Evolutionary conservation across 1,139 yeast genomes (phyloP).

Genomic region (Candida sanyaensis): DNA sequence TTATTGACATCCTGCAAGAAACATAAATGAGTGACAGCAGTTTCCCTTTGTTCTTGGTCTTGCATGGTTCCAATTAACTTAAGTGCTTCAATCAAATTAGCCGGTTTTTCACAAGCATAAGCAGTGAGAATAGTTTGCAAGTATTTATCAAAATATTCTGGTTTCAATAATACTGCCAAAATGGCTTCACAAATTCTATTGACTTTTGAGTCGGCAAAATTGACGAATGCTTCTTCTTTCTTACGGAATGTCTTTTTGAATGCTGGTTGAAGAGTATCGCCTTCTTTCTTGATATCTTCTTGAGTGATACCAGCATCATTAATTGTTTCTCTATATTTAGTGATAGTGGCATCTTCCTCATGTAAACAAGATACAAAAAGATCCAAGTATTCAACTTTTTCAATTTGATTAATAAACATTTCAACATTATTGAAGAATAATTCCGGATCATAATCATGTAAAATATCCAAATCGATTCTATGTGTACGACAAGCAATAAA

Average conservation of each 20-base stretch:
- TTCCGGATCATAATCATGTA: constrained; percentile 83
- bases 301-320: constrained; percentile 21
- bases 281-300: constrained; percentile 12
- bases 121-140: constrained; percentile 86
- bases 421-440: constrained; percentile 66
- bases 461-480: constrained; percentile 84
- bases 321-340: constrained; percentile 80
- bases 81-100: constrained; percentile 78
- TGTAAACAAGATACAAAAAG: constrained; percentile 82
- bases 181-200: constrained; percentile 77
- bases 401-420: constrained; percentile 70
- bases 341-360: constrained; percentile 82
- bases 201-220: constrained; percentile 58
- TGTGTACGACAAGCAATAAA: constrained; percentile 85
- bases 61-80: constrained; percentile 54
- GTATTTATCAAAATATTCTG: constrained; percentile 57
- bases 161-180: constrained; percentile 54
- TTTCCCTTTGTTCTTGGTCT: constrained; percentile 54
- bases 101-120: constrained; percentile 88
- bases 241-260: constrained; percentile 30
- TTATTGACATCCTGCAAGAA: constrained; percentile 88
- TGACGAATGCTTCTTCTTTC: constrained; percentile 29
- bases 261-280: constrained; percentile 14
- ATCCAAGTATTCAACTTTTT: constrained; percentile 75
- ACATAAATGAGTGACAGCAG: constrained; percentile 77